These are phyloP conservation scores for Termitomyces sp. DNA, from an alignment of 768 basidiomycete genomes.

Conservation along the genomic window DNA sequence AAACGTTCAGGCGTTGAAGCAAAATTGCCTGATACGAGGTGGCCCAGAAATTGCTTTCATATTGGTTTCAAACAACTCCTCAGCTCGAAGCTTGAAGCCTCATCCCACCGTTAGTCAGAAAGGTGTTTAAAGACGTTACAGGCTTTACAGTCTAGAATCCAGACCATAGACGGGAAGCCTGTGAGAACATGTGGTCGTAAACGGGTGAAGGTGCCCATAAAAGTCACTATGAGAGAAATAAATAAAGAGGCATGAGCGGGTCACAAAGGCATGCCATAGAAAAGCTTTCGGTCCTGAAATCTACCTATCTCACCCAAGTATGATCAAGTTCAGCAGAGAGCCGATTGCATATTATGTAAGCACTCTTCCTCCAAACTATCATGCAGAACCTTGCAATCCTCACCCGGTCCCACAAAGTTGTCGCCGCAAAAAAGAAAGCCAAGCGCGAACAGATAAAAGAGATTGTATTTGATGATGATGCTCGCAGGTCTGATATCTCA, in stretches of 20 bases:
- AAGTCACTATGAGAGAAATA: too few relatives aligned
- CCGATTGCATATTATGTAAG: slow-evolving; percentile 13
- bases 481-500: slow-evolving; percentile 51
- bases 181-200: too few relatives aligned
- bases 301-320: too few relatives aligned
- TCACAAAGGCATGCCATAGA: background rate
- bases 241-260: slow-evolving; percentile 5
- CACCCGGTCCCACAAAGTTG: slow-evolving; percentile 55
- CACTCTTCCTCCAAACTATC: slow-evolving; percentile 3
- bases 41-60: slow-evolving; percentile 2
- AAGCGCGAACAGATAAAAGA: slow-evolving; percentile 68
- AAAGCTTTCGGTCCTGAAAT: background rate
- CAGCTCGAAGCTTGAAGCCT: slow-evolving; percentile 45
- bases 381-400: slow-evolving; percentile 41
- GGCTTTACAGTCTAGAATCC: slow-evolving; percentile 72
- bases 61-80: slow-evolving; percentile 38
- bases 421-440: slow-evolving; percentile 63
- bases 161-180: slow-evolving; percentile 46
- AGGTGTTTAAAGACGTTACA: slow-evolving; percentile 76
- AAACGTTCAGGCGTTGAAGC: slow-evolving; percentile 43
- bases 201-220: too few relatives aligned
- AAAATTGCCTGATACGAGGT: slow-evolving; percentile 15
- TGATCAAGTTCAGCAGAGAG: too few relatives aligned
- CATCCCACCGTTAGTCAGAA: background rate
- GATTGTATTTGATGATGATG: slow-evolving; percentile 82